Conservation (phyloP, 2,329 filamentous ascomycete genomes). For the Phaeosphaeriaceae sp. region DNA sequence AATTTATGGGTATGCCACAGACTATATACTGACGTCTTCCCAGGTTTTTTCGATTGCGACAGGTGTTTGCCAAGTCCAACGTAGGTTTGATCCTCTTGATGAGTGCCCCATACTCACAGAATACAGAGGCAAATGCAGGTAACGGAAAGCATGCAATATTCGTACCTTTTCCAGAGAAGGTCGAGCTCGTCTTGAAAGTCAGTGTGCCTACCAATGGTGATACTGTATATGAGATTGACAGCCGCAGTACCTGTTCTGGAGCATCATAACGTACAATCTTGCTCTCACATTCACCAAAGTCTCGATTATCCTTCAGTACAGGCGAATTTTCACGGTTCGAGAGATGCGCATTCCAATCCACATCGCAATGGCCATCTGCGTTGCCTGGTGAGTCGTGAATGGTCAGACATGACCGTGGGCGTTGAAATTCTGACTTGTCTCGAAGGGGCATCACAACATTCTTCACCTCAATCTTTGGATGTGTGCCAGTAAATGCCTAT, state of each 20-base stretch:
- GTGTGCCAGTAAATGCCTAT: conserved; percentile 30
- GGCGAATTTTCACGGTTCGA: conserved; percentile 32
- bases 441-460: conserved; percentile 14
- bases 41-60: conserved; percentile 21
- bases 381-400: conserved; percentile 14
- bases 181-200: conserved; percentile 24
- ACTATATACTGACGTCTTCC: neutral
- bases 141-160: conserved; percentile 34
- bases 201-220: neutral
- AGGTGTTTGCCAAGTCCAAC: conserved; percentile 17
- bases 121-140: conserved; percentile 26
- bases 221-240: conserved; percentile 8
- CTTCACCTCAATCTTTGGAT: conserved; percentile 26
- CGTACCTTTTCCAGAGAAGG: conserved; percentile 18
- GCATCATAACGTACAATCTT: conserved; percentile 34
- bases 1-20: neutral
- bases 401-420: neutral
- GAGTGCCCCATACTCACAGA: conserved; percentile 3
- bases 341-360: conserved; percentile 33
- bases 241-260: conserved; percentile 33
- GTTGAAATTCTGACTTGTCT: neutral
- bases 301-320: conserved; percentile 39
- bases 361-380: conserved; percentile 27
- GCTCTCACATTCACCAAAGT: conserved; percentile 34
- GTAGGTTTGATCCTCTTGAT: conserved; percentile 19